Evolutionary conservation across 768 basidiomycete genomes (phyloP).

Genomic region (Pleurotus ostreatus): DNA sequence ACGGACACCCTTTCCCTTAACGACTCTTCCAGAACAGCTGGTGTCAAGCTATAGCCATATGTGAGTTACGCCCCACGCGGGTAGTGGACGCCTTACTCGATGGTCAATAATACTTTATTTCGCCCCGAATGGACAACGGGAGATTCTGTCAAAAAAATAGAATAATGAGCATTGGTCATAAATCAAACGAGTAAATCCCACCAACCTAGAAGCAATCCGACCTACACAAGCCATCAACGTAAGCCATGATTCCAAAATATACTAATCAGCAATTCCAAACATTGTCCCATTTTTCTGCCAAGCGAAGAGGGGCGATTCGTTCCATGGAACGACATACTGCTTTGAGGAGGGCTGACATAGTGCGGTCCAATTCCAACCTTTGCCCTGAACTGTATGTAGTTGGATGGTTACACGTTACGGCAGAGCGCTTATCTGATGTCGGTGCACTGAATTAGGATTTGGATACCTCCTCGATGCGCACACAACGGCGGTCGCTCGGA

Average conservation of each 20-base stretch:
- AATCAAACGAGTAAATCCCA: slow-evolving; percentile 3
- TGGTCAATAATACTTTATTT: slow-evolving; percentile 59
- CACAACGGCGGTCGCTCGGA: too few relatives aligned
- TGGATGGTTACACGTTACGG: too few relatives aligned
- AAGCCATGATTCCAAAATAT: slow-evolving; percentile 12
- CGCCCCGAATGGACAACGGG: slow-evolving; percentile 42
- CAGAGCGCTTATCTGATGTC: too few relatives aligned
- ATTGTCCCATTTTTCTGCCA: slow-evolving; percentile 95
- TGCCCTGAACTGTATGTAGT: too few relatives aligned
- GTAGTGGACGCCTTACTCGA: slow-evolving; percentile 45
- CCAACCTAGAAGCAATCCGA: slow-evolving; percentile 70
- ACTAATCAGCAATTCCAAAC: slow-evolving; percentile 41
- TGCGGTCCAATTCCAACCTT: background rate
- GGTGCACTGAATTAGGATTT: too few relatives aligned
- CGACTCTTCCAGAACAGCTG: slow-evolving; percentile 68
- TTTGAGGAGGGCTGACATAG: slow-evolving; percentile 21
- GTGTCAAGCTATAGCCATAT: slow-evolving; percentile 53
- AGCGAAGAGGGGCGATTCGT: slow-evolving; percentile 76
- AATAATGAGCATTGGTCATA: background rate
- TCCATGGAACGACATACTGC: slow-evolving; percentile 69
- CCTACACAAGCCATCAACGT: slow-evolving; percentile 34
- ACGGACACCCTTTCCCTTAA: slow-evolving; percentile 42
- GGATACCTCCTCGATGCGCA: too few relatives aligned
- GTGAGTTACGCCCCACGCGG: slow-evolving; percentile 6
- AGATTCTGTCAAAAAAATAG: slow-evolving; percentile 38